Conservation (phyloP, 2,329 filamentous ascomycete species). For the Monilinia laxa region DNA sequence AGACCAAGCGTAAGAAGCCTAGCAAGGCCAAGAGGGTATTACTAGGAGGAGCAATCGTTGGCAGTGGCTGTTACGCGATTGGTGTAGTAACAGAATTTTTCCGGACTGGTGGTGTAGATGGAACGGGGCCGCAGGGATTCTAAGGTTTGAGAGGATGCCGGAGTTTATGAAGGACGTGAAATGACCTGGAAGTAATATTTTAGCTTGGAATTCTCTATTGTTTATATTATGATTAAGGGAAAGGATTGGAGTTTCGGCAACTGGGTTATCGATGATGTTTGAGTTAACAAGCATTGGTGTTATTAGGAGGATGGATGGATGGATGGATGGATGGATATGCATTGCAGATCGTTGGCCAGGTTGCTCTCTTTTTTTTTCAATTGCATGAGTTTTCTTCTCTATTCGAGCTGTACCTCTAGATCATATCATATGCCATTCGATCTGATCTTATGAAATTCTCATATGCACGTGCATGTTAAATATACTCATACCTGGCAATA, state of each 20-base stretch:
- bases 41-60: slow-evolving; percentile 55
- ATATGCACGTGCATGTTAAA: too few species aligned
- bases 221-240: neutral
- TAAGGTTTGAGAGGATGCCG: slow-evolving; percentile 17
- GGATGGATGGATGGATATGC: slow-evolving; percentile 4
- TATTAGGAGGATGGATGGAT: neutral
- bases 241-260: slow-evolving; percentile 15
- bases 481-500: neutral
- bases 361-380: neutral
- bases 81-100: slow-evolving; percentile 61
- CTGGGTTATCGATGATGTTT: slow-evolving; percentile 6
- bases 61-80: slow-evolving; percentile 56
- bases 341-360: slow-evolving; percentile 5
- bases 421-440: slow-evolving; percentile 12
- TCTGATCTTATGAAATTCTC: slow-evolving; percentile 1
- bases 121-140: slow-evolving; percentile 41
- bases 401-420: slow-evolving; percentile 12
- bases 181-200: neutral
- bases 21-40: slow-evolving; percentile 49
- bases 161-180: neutral
- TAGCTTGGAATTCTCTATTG: neutral
- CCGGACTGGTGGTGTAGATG: slow-evolving; percentile 49
- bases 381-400: slow-evolving; percentile 2
- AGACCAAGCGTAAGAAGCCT: slow-evolving; percentile 41
- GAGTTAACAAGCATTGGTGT: slow-evolving; percentile 20